A percentile compares a stretch with the other conserved stretches of the same genome.
phyloP scores from a whole-genome alignment of 768 basidiomycete species.

The Leccinum aurantiacum region DNA sequence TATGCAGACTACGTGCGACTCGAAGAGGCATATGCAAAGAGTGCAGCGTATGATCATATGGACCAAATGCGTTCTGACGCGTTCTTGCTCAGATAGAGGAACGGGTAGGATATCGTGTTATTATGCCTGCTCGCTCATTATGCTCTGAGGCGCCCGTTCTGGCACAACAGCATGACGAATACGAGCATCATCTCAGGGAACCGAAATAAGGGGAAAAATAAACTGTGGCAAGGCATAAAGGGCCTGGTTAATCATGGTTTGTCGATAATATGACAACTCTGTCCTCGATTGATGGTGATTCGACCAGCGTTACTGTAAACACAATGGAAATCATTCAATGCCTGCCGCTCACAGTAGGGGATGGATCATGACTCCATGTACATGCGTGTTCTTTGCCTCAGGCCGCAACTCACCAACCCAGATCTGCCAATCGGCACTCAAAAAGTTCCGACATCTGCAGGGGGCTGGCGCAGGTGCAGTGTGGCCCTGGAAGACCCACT shows the following conservation, averaged over 20 bases:
- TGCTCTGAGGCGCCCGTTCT: conserved; percentile 76
- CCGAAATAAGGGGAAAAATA: not conserved
- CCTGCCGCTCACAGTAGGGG: not conserved
- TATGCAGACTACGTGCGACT: conserved; percentile 71
- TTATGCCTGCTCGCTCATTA: not conserved
- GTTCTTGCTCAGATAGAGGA: too few species aligned
- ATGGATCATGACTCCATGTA: not conserved
- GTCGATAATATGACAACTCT: too few species aligned
- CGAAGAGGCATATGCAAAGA: too few species aligned
- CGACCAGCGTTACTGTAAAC: not conserved
- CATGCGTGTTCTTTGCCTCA: too few species aligned
- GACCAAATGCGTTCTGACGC: too few species aligned
- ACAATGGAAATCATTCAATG: not conserved
- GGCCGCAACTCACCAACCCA: too few species aligned
- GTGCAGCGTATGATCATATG: too few species aligned
- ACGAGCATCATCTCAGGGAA: conserved; percentile 68
- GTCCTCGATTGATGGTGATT: too few species aligned
- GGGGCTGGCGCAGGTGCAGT: not conserved
- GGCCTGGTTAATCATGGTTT: too few species aligned
- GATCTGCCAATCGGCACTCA: too few species aligned
- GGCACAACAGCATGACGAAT: conserved; percentile 82
- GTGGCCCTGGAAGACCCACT: not conserved
- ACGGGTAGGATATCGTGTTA: too few species aligned
- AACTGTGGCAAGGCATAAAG: too few species aligned
- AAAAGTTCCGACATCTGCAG: not conserved